phyloP scores from a whole-genome alignment of 2,329 filamentous ascomycete genomes.

The Colletotrichum ledebouriae region DNA sequence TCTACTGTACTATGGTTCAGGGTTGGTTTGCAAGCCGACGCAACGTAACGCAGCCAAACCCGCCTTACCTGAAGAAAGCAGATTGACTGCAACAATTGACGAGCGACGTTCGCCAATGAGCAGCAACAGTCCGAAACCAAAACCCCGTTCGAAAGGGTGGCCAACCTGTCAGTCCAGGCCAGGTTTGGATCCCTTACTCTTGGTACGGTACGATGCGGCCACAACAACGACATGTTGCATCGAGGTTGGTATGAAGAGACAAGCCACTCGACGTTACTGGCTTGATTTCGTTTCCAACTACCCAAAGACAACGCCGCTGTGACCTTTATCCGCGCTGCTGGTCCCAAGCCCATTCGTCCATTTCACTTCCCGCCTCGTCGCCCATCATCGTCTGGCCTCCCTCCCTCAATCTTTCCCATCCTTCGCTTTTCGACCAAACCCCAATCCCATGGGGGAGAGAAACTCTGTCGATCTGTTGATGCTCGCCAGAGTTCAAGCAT shows the following conservation, averaged over 20 bases:
- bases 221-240: slow-evolving; percentile 39
- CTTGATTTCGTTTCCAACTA: slow-evolving; percentile 22
- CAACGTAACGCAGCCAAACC: slow-evolving; percentile 35
- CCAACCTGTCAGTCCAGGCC: slow-evolving; percentile 5
- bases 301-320: slow-evolving; percentile 10
- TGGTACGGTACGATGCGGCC: slow-evolving; percentile 26
- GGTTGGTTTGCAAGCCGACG: slow-evolving; percentile 29
- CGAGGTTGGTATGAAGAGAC: slow-evolving; percentile 17
- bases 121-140: slow-evolving; percentile 1
- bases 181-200: slow-evolving; percentile 25
- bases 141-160: slow-evolving; percentile 1
- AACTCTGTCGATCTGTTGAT: slow-evolving; percentile 30
- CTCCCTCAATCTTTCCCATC: slow-evolving; percentile 18
- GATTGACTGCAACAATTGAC: slow-evolving; percentile 18
- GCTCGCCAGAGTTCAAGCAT: slow-evolving; percentile 26
- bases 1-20: background rate
- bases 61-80: slow-evolving; percentile 35
- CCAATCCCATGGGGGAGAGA: slow-evolving; percentile 20
- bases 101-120: slow-evolving; percentile 13
- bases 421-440: slow-evolving; percentile 6
- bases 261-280: slow-evolving; percentile 26
- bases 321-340: slow-evolving; percentile 34
- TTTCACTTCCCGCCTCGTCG: slow-evolving; percentile 24
- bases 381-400: slow-evolving; percentile 31
- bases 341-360: slow-evolving; percentile 35